Evolutionary conservation across 2,329 filamentous ascomycete species (phyloP).

Genomic region (Xylariaceae sp.): DNA sequence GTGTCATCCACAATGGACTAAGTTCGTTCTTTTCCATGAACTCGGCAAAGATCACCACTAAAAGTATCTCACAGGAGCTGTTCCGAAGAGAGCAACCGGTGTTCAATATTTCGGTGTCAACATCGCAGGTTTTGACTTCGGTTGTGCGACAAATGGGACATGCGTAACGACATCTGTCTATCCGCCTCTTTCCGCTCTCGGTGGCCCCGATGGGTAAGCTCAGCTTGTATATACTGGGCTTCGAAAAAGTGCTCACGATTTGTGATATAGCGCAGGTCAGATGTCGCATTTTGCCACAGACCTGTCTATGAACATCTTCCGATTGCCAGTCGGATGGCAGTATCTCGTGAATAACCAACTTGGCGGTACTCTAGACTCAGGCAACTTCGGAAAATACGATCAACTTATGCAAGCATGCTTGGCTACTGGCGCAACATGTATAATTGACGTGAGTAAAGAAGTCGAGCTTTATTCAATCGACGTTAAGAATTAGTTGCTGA

Average conservation of each 20-base stretch:
- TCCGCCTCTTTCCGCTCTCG: constrained; percentile 15
- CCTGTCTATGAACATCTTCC: constrained; percentile 53
- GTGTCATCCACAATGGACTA: neutral
- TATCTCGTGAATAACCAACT: constrained; percentile 45
- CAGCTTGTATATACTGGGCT: neutral
- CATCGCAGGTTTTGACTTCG: constrained; percentile 26
- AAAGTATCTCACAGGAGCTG: neutral
- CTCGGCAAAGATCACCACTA: neutral
- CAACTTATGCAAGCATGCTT: constrained; percentile 49
- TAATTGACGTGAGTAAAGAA: constrained; percentile 41
- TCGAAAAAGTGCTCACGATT: too few species aligned
- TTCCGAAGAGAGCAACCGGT: constrained; percentile 10
- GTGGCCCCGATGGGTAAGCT: constrained; percentile 19
- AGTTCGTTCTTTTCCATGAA: neutral
- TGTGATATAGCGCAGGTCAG: constrained; percentile 36
- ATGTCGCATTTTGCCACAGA: constrained; percentile 57
- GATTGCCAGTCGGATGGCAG: constrained; percentile 50
- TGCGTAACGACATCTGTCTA: constrained; percentile 9
- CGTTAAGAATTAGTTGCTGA: too few species aligned
- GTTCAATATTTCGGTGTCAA: constrained; percentile 24
- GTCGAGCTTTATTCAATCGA: neutral
- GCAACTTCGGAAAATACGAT: constrained; percentile 46
- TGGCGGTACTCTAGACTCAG: constrained; percentile 41
- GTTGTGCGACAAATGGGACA: constrained; percentile 19
- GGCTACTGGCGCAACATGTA: constrained; percentile 45